These are phyloP conservation scores for Leccinum olivaceopallidum DNA, from an alignment of 768 basidiomycete species.

Conservation along the genomic window DNA sequence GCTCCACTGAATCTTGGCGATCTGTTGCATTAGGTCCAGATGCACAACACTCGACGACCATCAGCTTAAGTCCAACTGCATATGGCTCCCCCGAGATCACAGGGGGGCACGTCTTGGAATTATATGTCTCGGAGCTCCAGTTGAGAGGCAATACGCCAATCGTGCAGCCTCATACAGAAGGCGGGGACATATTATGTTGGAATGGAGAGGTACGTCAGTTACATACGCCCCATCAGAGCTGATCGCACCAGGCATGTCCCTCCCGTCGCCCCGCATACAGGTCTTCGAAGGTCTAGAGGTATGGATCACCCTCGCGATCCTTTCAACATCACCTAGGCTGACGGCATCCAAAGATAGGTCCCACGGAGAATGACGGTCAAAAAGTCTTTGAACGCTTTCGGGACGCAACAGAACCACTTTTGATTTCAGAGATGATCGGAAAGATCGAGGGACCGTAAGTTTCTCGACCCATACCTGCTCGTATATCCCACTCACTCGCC, in stretches of 20 bases:
- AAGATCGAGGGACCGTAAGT: slow-evolving; percentile 82
- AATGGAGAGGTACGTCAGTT: slow-evolving; percentile 71
- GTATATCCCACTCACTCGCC: background rate
- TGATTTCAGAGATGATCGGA: slow-evolving; percentile 54
- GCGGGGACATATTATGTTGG: slow-evolving; percentile 73
- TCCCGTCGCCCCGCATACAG: slow-evolving; percentile 27
- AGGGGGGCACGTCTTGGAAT: slow-evolving; percentile 38
- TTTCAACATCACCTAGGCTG: slow-evolving; percentile 1
- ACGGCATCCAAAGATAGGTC: slow-evolving; percentile 44
- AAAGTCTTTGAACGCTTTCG: slow-evolving; percentile 44
- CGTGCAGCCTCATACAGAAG: slow-evolving; percentile 65
- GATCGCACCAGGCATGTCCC: background rate
- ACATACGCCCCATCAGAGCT: background rate
- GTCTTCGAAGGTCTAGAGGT: slow-evolving; percentile 84
- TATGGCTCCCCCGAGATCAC: background rate
- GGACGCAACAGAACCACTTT: slow-evolving; percentile 28
- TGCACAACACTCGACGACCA: slow-evolving; percentile 41
- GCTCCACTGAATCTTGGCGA: background rate
- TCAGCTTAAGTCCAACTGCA: slow-evolving; percentile 16
- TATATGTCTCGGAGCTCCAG: slow-evolving; percentile 76
- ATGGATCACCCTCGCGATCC: slow-evolving; percentile 12
- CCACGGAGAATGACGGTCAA: slow-evolving; percentile 72
- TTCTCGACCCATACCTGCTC: background rate
- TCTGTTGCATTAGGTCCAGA: slow-evolving; percentile 58
- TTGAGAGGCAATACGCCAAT: slow-evolving; percentile 60